These are phyloP conservation scores for Phytopythium sindhum DNA, from an alignment of 352 stramenopile species.

Conservation along the genomic window DNA sequence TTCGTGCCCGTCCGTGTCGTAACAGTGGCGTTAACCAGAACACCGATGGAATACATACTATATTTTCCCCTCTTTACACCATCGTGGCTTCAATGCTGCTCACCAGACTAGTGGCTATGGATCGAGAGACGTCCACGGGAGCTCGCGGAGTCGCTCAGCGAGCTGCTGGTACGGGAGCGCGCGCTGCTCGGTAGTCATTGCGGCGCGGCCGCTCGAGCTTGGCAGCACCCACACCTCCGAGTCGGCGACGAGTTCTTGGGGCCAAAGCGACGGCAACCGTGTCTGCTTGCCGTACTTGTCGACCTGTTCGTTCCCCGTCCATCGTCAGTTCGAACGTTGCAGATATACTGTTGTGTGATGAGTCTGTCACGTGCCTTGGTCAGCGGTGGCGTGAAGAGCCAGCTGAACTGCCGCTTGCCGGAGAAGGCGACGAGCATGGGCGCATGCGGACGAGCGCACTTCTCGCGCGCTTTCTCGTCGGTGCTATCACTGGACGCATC, in stretches of 20 bases:
- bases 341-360: not conserved
- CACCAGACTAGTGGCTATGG: not conserved
- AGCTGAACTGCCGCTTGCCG: conserved; percentile 86
- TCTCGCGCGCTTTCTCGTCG: not conserved
- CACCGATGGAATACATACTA: not conserved
- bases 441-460: conserved; percentile 40
- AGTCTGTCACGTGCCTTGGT: conserved; percentile 29
- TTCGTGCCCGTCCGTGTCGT: not conserved
- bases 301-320: conserved; percentile 17
- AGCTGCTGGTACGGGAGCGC: conserved; percentile 68
- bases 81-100: not conserved
- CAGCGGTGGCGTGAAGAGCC: conserved; percentile 69
- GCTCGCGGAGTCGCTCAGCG: conserved; percentile 47
- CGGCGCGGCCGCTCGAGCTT: conserved; percentile 77
- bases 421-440: conserved; percentile 83
- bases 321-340: not conserved
- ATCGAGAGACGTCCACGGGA: conserved; percentile 38
- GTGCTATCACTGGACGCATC: not conserved
- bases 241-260: conserved; percentile 42
- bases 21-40: not conserved
- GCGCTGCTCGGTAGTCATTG: conserved; percentile 74
- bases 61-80: not conserved
- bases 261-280: conserved; percentile 64
- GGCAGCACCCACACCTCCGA: conserved; percentile 84
- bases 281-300: conserved; percentile 57